Evolutionary conservation across 2,329 filamentous ascomycete genomes (phyloP), one percentile per base, ranked within the genome.

Genomic region (Botrytis tulipae): DNA sequence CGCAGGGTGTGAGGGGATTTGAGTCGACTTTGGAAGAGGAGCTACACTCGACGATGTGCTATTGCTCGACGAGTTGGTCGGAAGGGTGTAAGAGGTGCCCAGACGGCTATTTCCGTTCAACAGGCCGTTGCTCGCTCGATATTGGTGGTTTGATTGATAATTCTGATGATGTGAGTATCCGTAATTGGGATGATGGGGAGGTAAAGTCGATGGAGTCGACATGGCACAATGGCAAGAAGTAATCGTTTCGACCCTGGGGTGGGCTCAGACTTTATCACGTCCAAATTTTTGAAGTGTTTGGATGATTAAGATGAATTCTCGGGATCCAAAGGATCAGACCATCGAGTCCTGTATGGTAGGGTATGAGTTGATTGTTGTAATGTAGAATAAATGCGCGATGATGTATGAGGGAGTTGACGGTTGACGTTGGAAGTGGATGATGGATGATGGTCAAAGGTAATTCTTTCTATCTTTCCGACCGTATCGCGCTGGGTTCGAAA

Each of bases 201-300:
- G 90, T 81, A 93, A 86, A 78, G 90, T 92, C 76, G 92, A 93
- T 78, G 93, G 92, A 78, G 92, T 94, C 86, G 93, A 95, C 93
- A 95, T 95, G 76, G 75, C 78, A 78, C 73, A 74, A 69, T 68
- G 60, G 71, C 65, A 69, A 32, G 32, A 35, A 69, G 66, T 67
- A 32, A 76, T 72, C 70, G 74, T 76, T 69, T 77, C 74, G 77
- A 72, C 76, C 73, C 77, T 74, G 70, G 44, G 66, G 66, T 73
- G 72, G 57, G 69, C 72, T 73, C 61, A 73, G 72, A 72, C 51
- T 51, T 51, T 51, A 70, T 70, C 57, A 71, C 57, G 72, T 73
- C 67, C 18, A 37, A 59, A 44, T 69, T 32, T 46, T 69, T 69
- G 54, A 69, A 40, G 51, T 63, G 29, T 60, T 44, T 32, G 37